These are phyloP conservation scores for Colletotrichum australisinense DNA, from an alignment of 2,329 filamentous ascomycete species.

Conservation along the genomic window DNA sequence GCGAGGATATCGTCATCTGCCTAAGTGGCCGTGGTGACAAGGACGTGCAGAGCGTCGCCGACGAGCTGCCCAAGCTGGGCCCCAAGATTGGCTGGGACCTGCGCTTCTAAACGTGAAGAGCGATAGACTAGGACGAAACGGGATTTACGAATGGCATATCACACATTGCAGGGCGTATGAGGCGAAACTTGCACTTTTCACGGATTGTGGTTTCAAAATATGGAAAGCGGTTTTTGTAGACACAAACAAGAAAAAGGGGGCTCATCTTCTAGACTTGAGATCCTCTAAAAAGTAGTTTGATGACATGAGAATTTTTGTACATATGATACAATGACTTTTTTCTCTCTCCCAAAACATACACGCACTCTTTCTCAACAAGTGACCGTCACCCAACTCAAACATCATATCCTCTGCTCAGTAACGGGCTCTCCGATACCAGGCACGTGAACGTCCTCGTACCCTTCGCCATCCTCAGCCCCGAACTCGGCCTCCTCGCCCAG, in stretches of 20 bases:
- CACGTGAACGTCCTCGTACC: slow-evolving; percentile 51
- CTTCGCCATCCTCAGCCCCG: slow-evolving; percentile 46
- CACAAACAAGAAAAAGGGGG: neutral
- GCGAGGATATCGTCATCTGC: slow-evolving; percentile 92
- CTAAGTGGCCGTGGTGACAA: slow-evolving; percentile 95
- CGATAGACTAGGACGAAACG: neutral
- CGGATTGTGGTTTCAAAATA: neutral
- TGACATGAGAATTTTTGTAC: slow-evolving; percentile 26
- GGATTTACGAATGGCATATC: slow-evolving; percentile 6
- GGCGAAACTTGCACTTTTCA: slow-evolving; percentile 16
- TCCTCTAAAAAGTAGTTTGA: neutral
- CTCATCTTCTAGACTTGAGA: neutral
- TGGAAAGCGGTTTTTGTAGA: slow-evolving; percentile 27
- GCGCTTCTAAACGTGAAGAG: slow-evolving; percentile 60
- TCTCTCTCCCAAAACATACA: neutral
- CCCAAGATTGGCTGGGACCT: slow-evolving; percentile 86
- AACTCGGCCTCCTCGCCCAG: slow-evolving; percentile 54
- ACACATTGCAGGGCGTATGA: slow-evolving; percentile 12
- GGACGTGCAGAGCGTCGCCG: slow-evolving; percentile 97
- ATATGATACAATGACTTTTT: slow-evolving; percentile 34
- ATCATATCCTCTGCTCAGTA: neutral
- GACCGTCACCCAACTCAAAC: neutral
- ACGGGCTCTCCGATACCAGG: slow-evolving; percentile 46
- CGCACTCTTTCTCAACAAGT: neutral
- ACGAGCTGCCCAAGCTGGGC: slow-evolving; percentile 88